Evolutionary conservation across 2,329 filamentous ascomycete genomes (phyloP).

Genomic region (Plenodomus lindquistii): DNA sequence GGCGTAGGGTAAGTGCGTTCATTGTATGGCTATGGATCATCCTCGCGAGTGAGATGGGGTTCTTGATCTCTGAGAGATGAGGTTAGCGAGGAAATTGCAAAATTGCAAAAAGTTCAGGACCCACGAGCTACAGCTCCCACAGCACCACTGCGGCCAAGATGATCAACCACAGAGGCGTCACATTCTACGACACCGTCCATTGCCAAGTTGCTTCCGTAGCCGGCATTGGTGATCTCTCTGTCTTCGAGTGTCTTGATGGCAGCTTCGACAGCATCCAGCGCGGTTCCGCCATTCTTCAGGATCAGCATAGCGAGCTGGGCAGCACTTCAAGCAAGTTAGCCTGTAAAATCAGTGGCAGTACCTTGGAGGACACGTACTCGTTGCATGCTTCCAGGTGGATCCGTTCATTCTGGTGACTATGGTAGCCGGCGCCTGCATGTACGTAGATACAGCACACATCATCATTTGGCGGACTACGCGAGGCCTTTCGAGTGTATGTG

Average conservation of each 20-base stretch:
- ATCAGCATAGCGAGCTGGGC: conserved; percentile 82
- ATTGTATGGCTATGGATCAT: conserved; percentile 78
- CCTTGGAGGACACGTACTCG: conserved; percentile 65
- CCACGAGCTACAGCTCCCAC: conserved; percentile 88
- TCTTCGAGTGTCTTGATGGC: conserved; percentile 89
- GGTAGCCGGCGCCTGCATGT: conserved; percentile 92
- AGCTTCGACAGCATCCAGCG: conserved; percentile 86
- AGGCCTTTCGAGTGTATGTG: conserved; percentile 43
- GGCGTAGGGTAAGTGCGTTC: conserved; percentile 76
- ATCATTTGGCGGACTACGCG: conserved; percentile 43
- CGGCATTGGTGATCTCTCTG: conserved; percentile 93
- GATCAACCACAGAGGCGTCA: conserved; percentile 91
- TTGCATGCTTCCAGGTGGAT: conserved; percentile 85
- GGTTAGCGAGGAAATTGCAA: conserved; percentile 17
- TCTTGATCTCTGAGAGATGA: conserved; percentile 72
- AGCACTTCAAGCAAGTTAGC: conserved; percentile 60
- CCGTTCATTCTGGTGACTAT: conserved; percentile 83
- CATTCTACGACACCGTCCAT: conserved; percentile 92
- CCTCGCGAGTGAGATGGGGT: conserved; percentile 87
- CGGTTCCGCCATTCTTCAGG: conserved; percentile 75
- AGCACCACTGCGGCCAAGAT: conserved; percentile 86
- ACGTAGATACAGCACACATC: conserved; percentile 82
- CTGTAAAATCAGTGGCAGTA: neutral
- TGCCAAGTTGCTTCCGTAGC: conserved; percentile 91
- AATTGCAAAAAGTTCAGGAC: conserved; percentile 43